These are phyloP conservation scores for Choricystis sp. DNA, from an alignment of 139 green algal species.

Conservation along the genomic window DNA sequence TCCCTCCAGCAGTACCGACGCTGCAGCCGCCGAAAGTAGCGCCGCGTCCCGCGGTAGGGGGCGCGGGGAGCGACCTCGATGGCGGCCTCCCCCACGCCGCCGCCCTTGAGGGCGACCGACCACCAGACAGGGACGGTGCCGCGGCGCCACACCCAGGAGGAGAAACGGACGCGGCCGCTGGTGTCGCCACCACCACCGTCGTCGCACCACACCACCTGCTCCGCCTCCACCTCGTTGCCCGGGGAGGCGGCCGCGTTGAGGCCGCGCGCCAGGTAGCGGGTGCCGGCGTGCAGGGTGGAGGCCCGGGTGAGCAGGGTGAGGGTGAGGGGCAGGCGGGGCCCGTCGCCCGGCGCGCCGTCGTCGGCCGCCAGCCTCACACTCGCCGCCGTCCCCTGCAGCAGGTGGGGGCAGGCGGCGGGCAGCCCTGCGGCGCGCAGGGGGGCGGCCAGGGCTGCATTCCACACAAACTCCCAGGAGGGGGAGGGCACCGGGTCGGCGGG, in stretches of 20 bases:
- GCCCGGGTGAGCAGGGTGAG: conserved; percentile 53
- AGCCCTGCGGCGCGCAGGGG: conserved; percentile 50
- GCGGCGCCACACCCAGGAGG: conserved; percentile 60
- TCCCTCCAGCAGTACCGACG: conserved; percentile 33
- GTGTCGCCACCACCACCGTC: conserved; percentile 7
- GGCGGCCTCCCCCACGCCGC: conserved; percentile 73
- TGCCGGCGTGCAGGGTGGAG: conserved; percentile 75
- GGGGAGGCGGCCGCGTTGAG: conserved; percentile 71
- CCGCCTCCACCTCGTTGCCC: conserved; percentile 96
- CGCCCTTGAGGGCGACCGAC: conserved; percentile 37
- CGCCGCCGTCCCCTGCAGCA: conserved; percentile 50
- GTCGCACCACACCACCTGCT: conserved; percentile 68
- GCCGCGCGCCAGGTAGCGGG: conserved; percentile 79
- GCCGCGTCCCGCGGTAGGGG: conserved; percentile 62
- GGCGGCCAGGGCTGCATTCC: conserved; percentile 63
- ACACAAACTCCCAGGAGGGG: conserved; percentile 67
- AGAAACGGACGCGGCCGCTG: background rate
- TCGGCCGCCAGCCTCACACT: conserved; percentile 74
- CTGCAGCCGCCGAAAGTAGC: conserved; percentile 65
- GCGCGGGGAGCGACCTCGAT: conserved; percentile 60
- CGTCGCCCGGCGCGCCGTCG: conserved; percentile 40
- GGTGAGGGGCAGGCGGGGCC: conserved; percentile 30
- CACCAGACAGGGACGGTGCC: conserved; percentile 70
- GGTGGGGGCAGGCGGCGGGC: conserved; percentile 48
- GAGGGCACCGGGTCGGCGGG: conserved; percentile 2